Conservation (phyloP, 23 red algal species). For the Agarophyton chilense region DNA sequence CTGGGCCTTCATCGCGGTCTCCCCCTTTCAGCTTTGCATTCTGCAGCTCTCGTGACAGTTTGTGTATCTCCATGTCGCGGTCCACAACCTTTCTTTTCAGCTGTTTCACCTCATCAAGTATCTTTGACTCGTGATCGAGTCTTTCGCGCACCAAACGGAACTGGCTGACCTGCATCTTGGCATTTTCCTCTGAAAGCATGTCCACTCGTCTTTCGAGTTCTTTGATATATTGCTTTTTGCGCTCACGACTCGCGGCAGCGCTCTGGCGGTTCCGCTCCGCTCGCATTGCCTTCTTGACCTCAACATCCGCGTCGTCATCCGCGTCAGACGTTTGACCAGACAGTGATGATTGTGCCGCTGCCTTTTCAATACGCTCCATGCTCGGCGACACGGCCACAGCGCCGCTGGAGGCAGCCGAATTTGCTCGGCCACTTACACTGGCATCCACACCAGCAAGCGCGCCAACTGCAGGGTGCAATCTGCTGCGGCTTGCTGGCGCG, state of each 20-base stretch:
- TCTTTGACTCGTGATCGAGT: slow-evolving; percentile 54
- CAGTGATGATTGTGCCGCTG: background rate
- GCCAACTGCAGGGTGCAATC: slow-evolving; percentile 19
- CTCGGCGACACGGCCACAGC: background rate
- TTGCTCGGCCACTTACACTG: background rate
- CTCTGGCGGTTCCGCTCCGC: slow-evolving; percentile 96
- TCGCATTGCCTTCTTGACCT: slow-evolving; percentile 75
- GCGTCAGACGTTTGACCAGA: slow-evolving; percentile 17
- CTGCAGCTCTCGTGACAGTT: slow-evolving; percentile 35
- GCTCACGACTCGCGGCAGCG: slow-evolving; percentile 90
- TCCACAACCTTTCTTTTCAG: slow-evolving; percentile 74
- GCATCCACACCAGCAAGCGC: slow-evolving; percentile 8
- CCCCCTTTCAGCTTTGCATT: slow-evolving; percentile 5
- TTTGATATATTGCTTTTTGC: slow-evolving; percentile 83
- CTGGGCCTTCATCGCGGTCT: background rate
- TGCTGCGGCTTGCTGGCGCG: background rate
- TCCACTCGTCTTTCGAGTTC: slow-evolving; percentile 89
- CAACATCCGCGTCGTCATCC: slow-evolving; percentile 46
- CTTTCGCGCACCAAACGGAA: slow-evolving; percentile 54
- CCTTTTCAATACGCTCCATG: background rate
- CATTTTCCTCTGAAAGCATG: slow-evolving; percentile 81
- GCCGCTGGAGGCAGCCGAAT: background rate
- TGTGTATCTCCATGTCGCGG: slow-evolving; percentile 54
- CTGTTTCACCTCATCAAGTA: slow-evolving; percentile 66
- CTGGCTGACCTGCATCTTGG: slow-evolving; percentile 81